Conservation (phyloP, 768 basidiomycete genomes). For the Russula griseocarnosa region DNA sequence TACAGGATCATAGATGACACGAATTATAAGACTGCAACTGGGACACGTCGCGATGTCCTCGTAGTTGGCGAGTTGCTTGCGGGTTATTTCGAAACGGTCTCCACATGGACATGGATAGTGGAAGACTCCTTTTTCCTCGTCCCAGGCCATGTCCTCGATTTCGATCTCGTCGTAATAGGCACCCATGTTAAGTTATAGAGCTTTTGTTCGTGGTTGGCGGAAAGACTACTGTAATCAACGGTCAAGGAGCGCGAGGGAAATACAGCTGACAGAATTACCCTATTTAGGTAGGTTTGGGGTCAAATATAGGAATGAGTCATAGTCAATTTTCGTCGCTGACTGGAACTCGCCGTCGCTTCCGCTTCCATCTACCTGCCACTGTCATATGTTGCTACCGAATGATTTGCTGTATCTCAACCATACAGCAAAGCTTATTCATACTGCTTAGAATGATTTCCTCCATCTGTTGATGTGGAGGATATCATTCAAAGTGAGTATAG, state of each 20-base stretch:
- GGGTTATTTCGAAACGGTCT: constrained; percentile 93
- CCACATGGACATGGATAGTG: constrained; percentile 99
- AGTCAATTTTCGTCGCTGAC: neutral
- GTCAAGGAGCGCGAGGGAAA: no score
- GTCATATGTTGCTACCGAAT: neutral
- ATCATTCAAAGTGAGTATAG: neutral
- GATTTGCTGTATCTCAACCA: neutral
- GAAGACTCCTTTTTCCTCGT: constrained; percentile 72
- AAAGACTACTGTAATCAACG: neutral
- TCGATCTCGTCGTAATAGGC: constrained; percentile 96
- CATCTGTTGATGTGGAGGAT: neutral
- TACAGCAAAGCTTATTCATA: neutral
- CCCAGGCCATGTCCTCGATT: constrained; percentile 96
- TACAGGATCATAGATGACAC: constrained; percentile 94
- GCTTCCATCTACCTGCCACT: no score
- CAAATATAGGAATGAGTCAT: neutral
- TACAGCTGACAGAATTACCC: neutral
- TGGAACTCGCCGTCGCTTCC: no score
- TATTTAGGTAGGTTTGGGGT: neutral
- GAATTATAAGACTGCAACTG: constrained; percentile 88
- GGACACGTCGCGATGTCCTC: constrained; percentile 97
- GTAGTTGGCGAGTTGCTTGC: constrained; percentile 75
- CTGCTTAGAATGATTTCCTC: neutral
- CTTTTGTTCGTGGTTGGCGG: neutral
- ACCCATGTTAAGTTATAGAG: constrained; percentile 47